Base-by-base conservation (phyloP, 1,284 basidiomycete genomes). In the Salmacisia buchloeana region DNA sequence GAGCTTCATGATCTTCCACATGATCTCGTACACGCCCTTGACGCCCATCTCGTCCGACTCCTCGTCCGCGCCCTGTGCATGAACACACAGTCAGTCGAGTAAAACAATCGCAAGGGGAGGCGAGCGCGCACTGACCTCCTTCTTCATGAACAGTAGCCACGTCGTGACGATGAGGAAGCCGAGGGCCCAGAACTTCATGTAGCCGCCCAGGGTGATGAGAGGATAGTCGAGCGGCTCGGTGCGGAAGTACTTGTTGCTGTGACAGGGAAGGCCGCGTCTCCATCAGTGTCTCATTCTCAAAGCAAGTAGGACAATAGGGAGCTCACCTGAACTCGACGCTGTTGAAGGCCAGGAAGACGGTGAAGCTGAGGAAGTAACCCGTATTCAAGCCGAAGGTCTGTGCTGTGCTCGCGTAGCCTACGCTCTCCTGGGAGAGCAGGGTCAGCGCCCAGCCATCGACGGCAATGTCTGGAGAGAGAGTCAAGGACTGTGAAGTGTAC, bases 361-460 rank as follows among this genome's bases (percentile, higher is more conserved):
- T 98, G 77, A 97, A 98, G 6, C 91, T 93, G 41, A 94, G 85
- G 74, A 98, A 96, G 80, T 90, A 97, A 31, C 96, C 96, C 2
- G 92, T 91, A 74, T 97, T 97, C 45, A 98, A 84, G 21, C 96
- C 96, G 63, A 98, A 91, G 0, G 96, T 98, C 81, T 99, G 96
- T 58, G 94, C 97, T 3, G 94, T 98, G 29, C 92, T 94, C 5
- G 96, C 96, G 77, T 96, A 99, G 23, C 92, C 92, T 43, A 98
- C 83, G 77, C 94, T 96, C 69, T 94, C 93, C 67, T 92, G 88
- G 1, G 94, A 97, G 61, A 99, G 86, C 49, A 99, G 86, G 2
- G 93, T 97, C 61, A 98, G 85, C 7, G 96, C 96, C 96, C 96
- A 99, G 43, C 93, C 94, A 76, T 98, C 94, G 21, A 98, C 94